Percentiles rank a stretch among this genome's conserved stretches.
phyloP scores from a whole-genome alignment of 1,139 yeast species.

The Petasospora rhodanensis region DNA sequence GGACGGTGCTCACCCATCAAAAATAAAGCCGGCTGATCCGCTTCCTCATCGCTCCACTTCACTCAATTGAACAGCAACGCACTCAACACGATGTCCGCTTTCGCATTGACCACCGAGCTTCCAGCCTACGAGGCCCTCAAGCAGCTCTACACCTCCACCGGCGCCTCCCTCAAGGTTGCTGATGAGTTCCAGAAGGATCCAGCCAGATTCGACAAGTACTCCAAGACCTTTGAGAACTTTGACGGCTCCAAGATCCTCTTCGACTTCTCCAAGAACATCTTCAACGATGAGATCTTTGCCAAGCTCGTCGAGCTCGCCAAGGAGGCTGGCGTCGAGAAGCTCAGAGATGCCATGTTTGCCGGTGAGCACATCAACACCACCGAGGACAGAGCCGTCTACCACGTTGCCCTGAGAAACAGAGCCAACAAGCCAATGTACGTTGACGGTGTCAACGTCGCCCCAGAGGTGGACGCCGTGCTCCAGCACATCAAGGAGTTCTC shows the following conservation, averaged over 20 bases:
- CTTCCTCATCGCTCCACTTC: too few relatives aligned
- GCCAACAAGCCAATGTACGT: conserved; percentile 77
- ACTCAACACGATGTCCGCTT: too few relatives aligned
- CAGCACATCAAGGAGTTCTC: conserved; percentile 96
- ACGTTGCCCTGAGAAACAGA: conserved; percentile 93
- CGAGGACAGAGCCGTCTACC: conserved; percentile 95
- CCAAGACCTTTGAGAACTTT: conserved; percentile 73
- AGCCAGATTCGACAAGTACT: conserved; percentile 65
- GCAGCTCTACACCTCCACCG: conserved; percentile 58
- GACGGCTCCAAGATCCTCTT: conserved; percentile 87
- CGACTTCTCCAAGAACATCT: conserved; percentile 91
- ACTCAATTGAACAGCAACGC: too few relatives aligned
- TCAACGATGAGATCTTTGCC: conserved; percentile 74
- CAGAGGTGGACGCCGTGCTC: conserved; percentile 85
- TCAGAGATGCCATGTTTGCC: conserved; percentile 86
- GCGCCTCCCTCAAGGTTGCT: conserved; percentile 59
- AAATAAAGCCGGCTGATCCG: neutral
- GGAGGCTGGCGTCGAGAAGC: conserved; percentile 81
- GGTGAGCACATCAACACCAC: conserved; percentile 95
- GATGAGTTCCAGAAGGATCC: conserved; percentile 75
- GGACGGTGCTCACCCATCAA: neutral
- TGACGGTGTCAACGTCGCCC: conserved; percentile 83
- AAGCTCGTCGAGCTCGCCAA: conserved; percentile 75
- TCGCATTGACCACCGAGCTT: conserved; percentile 44
- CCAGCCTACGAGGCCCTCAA: conserved; percentile 84